Evolutionary conservation across 495 filamentous ascomycete genomes (phyloP).

Genomic region (Antarctomyces pellizariae): DNA sequence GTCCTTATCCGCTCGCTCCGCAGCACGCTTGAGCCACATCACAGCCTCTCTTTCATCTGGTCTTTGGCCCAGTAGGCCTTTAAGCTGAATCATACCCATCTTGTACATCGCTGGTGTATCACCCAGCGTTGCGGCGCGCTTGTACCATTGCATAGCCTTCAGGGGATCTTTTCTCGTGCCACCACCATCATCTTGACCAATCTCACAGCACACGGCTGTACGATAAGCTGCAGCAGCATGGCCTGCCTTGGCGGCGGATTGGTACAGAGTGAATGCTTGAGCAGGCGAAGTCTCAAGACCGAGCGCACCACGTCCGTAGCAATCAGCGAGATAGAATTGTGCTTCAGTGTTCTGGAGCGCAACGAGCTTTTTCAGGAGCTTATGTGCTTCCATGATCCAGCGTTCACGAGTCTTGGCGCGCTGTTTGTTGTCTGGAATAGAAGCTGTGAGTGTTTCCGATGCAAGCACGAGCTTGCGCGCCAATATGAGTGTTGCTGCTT

Average conservation of each 20-base stretch:
- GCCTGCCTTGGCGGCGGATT: constrained; percentile 73
- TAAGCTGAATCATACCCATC: constrained; percentile 83
- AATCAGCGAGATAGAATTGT: constrained; percentile 86
- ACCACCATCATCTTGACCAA: constrained; percentile 82
- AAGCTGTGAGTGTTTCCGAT: constrained; percentile 45
- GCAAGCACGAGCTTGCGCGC: constrained; percentile 81
- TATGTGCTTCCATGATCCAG: constrained; percentile 67
- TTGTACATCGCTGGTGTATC: constrained; percentile 95
- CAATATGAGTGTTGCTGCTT: constrained; percentile 40
- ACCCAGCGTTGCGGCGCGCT: constrained; percentile 69
- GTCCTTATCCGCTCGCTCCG: constrained; percentile 64
- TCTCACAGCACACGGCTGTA: constrained; percentile 90
- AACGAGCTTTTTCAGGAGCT: constrained; percentile 70
- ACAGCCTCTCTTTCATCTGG: constrained; percentile 66
- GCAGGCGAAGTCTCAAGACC: constrained; percentile 58
- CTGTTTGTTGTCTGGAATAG: constrained; percentile 49
- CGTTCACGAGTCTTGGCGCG: constrained; percentile 58
- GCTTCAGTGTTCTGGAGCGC: constrained; percentile 45
- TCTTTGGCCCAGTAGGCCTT: constrained; percentile 82
- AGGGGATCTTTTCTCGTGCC: constrained; percentile 75
- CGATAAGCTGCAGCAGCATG: constrained; percentile 78
- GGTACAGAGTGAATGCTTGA: constrained; percentile 80
- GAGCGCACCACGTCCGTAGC: constrained; percentile 50
- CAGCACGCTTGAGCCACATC: constrained; percentile 78
- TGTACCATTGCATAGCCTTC: constrained; percentile 96